Conservation (phyloP, 257 asterid genomes). For the Linaria vulgaris region DNA sequence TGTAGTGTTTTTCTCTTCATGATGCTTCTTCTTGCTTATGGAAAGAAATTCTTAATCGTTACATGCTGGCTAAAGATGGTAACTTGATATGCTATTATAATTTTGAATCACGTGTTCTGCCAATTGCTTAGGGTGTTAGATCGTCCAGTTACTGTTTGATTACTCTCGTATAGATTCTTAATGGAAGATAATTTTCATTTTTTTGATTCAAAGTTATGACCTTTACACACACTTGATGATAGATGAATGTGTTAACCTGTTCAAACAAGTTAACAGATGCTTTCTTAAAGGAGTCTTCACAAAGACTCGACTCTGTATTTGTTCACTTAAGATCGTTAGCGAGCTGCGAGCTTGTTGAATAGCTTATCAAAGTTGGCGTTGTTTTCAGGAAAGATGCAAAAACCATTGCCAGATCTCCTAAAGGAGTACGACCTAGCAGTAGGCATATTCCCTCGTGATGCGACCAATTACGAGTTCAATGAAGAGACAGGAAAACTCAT, state of each 20-base stretch:
- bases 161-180: too few species aligned
- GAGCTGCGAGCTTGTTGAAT: background rate
- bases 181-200: background rate
- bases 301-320: background rate
- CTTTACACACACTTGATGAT: too few species aligned
- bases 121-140: too few species aligned
- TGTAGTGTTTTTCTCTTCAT: constrained; percentile 10
- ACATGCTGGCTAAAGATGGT: background rate
- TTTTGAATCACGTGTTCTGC: background rate
- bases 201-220: too few species aligned
- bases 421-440: constrained; percentile 59
- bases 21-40: constrained; percentile 8
- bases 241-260: too few species aligned
- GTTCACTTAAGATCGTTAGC: too few species aligned
- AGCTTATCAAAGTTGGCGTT: background rate
- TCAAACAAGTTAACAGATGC: background rate
- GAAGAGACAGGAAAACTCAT: constrained; percentile 61
- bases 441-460: constrained; percentile 76
- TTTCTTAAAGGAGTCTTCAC: background rate
- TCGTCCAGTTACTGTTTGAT: too few species aligned
- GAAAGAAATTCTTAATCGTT: background rate
- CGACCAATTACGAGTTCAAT: constrained; percentile 71
- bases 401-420: constrained; percentile 62
- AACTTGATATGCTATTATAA: background rate
- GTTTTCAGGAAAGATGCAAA: constrained; percentile 64